Base-by-base conservation (phyloP, 169 alveolate species). In the Cryptosporidium felis region DNA sequence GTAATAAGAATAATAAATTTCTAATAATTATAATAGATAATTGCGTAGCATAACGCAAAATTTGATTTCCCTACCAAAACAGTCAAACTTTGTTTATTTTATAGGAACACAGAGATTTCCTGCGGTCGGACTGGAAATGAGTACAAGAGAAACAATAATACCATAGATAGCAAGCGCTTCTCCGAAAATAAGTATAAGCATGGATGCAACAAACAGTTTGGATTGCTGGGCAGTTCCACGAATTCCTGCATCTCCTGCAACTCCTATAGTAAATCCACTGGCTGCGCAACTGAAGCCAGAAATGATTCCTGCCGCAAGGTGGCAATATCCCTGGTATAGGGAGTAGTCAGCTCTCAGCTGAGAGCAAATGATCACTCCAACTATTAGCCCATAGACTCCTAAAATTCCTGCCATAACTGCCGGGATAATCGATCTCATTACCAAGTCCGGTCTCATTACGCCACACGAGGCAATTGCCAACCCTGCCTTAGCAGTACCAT, bases 331-430 rank as follows among this genome's bases (percentile, higher is more conserved):
- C 6, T 88, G 62, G 34, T 91, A 67, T 66, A 66, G 63, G n/a
- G 92, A 45, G 62, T 92, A 92, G 28, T 49, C 80, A 23, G 49
- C n/a, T n/a, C 88, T 90, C 66, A 94, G 80, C 80, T 93, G 94
- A 61, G 92, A 90, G 45, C 90, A 62, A 36, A 94, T 81, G 46
- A 94, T 92, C 41, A 94, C 96, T 21, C 96, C 91, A 10, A 94
- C 95, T 47, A 94, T 94, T 82, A 94, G 91, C 34, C 97, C 97
- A 91, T 94, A 94, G 61, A 94, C 94, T 47, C 97, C 97, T 62
- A 94, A 89, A 60, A 94, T 94, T 91, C 97, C 97, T 34, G 97
- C 97, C 97, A 94, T 94, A 81, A 94, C 93, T 42, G 94, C 95
- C 30, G 97, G 97, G 60, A 94, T 94, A 36, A 94, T 81, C 26